These are phyloP conservation scores for Penicillium subrubescens DNA, from an alignment of 495 filamentous ascomycete genomes.

Conservation along the genomic window DNA sequence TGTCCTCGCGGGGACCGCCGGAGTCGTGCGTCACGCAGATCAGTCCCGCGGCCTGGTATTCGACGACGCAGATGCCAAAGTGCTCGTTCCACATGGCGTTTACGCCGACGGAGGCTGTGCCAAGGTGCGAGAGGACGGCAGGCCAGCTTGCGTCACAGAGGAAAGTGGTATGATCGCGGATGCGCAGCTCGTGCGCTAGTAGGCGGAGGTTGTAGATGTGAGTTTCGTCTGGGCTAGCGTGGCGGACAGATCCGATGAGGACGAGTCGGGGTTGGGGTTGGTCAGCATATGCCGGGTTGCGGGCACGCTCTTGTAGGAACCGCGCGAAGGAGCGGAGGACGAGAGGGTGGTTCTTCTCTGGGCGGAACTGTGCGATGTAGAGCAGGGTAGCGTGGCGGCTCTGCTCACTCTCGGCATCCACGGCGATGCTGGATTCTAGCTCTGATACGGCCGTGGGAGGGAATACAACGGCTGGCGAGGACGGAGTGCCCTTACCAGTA, in stretches of 20 bases:
- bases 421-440: conserved; percentile 68
- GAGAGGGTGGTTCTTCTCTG: conserved; percentile 92
- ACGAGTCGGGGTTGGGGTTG: conserved; percentile 58
- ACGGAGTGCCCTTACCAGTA: conserved; percentile 32
- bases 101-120: conserved; percentile 74
- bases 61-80: conserved; percentile 97
- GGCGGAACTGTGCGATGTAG: conserved; percentile 96
- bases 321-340: conserved; percentile 81
- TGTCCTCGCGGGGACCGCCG: conserved; percentile 90
- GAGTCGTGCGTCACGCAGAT: conserved; percentile 89
- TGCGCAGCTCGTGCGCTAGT: conserved; percentile 81
- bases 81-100: conserved; percentile 99
- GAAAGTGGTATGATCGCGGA: conserved; percentile 83
- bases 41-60: conserved; percentile 94
- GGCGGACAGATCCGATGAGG: conserved; percentile 85
- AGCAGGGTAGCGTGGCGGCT: conserved; percentile 69
- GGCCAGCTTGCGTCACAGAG: conserved; percentile 87
- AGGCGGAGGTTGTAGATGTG: conserved; percentile 89
- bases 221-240: conserved; percentile 74
- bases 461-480: conserved; percentile 67
- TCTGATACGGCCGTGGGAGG: conserved; percentile 89
- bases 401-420: conserved; percentile 65
- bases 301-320: conserved; percentile 56
- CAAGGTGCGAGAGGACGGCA: conserved; percentile 76
- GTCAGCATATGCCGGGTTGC: conserved; percentile 43